Conservation (phyloP, 1,139 yeast genomes). For the Debaryomyces udenii region DNA sequence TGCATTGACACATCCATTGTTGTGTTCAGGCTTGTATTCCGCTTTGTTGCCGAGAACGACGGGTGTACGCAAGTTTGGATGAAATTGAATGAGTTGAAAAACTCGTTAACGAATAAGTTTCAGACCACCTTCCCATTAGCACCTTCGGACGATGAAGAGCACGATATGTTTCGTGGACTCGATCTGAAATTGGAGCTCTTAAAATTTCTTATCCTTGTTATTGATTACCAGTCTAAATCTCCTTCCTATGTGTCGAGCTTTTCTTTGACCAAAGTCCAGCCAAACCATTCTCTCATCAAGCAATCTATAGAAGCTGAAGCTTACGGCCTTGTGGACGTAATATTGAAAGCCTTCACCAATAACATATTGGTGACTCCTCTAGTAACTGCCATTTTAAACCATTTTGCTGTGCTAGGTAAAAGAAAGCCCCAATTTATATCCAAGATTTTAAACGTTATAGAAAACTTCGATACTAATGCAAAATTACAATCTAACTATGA, state of each 20-base stretch:
- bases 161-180: constrained; percentile 52
- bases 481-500: constrained; percentile 51
- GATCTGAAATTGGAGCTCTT: constrained; percentile 66
- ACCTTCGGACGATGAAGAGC: constrained; percentile 50
- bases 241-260: constrained; percentile 42
- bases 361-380: constrained; percentile 60
- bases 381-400: constrained; percentile 57
- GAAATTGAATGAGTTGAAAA: constrained; percentile 46
- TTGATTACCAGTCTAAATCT: constrained; percentile 68
- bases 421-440: constrained; percentile 58
- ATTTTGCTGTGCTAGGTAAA: constrained; percentile 55
- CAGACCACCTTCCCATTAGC: constrained; percentile 45
- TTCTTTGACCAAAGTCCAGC: constrained; percentile 60
- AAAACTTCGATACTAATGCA: constrained; percentile 38
- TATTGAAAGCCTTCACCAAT: constrained; percentile 57
- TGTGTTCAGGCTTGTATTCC: constrained; percentile 43
- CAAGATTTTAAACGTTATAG: constrained; percentile 45
- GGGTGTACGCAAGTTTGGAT: constrained; percentile 48
- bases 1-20: constrained; percentile 40
- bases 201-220: constrained; percentile 71
- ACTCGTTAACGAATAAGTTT: constrained; percentile 39
- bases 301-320: constrained; percentile 70
- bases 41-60: constrained; percentile 47
- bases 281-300: constrained; percentile 69
- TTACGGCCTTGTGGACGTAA: constrained; percentile 63